Percentiles rank a stretch among this genome's conserved stretches.
Evolutionary conservation across 139 green algal species (phyloP).

Genomic region (Asterochloris sp.): DNA sequence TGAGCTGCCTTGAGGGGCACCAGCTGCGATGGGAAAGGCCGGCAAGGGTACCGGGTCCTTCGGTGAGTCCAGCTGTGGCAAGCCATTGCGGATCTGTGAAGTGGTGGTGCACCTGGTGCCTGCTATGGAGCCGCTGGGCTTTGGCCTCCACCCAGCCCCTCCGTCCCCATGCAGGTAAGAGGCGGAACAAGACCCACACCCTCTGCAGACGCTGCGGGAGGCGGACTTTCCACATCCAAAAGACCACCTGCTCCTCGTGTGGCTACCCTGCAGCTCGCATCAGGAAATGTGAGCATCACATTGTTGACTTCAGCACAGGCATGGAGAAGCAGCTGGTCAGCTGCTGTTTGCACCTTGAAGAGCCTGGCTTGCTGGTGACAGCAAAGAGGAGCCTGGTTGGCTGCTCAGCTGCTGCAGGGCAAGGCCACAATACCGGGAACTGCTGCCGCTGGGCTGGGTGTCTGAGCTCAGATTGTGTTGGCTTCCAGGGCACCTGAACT

Average conservation of each 20-base stretch:
- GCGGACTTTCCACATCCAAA: conserved; percentile 95
- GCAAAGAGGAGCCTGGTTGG: too few species aligned
- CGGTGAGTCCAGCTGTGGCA: conserved; percentile 45
- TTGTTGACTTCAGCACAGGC: too few species aligned
- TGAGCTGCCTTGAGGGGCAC: too few species aligned
- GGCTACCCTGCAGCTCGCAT: conserved; percentile 93
- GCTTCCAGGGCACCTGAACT: too few species aligned
- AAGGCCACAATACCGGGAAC: too few species aligned
- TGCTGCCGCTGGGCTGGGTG: too few species aligned
- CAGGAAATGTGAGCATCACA: conserved; percentile 82
- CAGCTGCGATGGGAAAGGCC: conserved; percentile 77
- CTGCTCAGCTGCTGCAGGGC: too few species aligned
- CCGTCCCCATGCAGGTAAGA: conserved; percentile 65
- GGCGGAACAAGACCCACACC: conserved; percentile 97
- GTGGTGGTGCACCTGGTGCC: background rate
- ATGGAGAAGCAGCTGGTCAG: too few species aligned
- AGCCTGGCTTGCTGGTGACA: too few species aligned
- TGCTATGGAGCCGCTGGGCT: background rate
- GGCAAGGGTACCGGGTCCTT: conserved; percentile 96
- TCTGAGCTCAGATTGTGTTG: too few species aligned
- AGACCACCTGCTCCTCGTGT: conserved; percentile 87
- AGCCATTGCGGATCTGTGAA: background rate
- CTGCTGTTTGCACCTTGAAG: too few species aligned
- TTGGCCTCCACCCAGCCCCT: background rate
- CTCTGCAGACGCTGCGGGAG: conserved; percentile 90